These are phyloP conservation scores for Colletotrichum sp. DNA, from an alignment of 2,329 filamentous ascomycete genomes.

Conservation along the genomic window DNA sequence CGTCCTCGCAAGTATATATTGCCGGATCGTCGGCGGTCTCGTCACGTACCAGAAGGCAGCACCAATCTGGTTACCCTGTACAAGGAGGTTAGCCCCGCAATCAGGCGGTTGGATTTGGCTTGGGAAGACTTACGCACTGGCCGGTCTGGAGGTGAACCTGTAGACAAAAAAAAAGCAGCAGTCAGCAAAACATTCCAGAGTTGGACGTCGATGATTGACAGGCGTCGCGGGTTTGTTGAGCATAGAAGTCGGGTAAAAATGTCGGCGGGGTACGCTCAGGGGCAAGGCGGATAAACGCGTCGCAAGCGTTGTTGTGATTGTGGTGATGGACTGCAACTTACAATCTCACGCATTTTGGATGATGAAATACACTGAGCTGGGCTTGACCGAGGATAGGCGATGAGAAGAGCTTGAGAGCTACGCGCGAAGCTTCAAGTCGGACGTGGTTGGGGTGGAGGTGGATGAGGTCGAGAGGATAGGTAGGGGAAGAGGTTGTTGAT, in stretches of 20 bases:
- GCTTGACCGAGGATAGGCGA: constrained; percentile 27
- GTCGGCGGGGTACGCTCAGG: constrained; percentile 34
- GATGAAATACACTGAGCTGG: constrained; percentile 25
- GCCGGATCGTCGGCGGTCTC: background rate
- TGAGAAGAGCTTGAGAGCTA: constrained; percentile 35
- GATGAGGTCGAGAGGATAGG: constrained; percentile 26
- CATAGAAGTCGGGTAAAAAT: background rate
- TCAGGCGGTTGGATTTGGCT: background rate
- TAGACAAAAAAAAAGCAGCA: constrained; percentile 45
- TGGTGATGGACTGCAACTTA: constrained; percentile 46
- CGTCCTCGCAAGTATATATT: background rate
- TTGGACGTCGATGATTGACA: background rate
- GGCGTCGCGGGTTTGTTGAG: background rate
- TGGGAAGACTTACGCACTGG: constrained; percentile 79
- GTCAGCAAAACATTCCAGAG: constrained; percentile 54
- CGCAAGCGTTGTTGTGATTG: constrained; percentile 22
- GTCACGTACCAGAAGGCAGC: constrained; percentile 92
- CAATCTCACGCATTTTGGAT: constrained; percentile 72
- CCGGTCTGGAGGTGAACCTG: constrained; percentile 99
- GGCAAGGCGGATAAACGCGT: constrained; percentile 43
- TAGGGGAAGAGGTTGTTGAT: constrained; percentile 37
- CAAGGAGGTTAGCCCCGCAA: constrained; percentile 40
- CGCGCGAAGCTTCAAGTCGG: constrained; percentile 23
- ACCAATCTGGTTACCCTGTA: constrained; percentile 99
- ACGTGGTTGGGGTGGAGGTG: constrained; percentile 24